Percentiles rank a stretch among this genome's conserved stretches.
These are phyloP conservation scores for Triglochin maritima DNA, from an alignment of 106 monocot species.

Conservation along the genomic window DNA sequence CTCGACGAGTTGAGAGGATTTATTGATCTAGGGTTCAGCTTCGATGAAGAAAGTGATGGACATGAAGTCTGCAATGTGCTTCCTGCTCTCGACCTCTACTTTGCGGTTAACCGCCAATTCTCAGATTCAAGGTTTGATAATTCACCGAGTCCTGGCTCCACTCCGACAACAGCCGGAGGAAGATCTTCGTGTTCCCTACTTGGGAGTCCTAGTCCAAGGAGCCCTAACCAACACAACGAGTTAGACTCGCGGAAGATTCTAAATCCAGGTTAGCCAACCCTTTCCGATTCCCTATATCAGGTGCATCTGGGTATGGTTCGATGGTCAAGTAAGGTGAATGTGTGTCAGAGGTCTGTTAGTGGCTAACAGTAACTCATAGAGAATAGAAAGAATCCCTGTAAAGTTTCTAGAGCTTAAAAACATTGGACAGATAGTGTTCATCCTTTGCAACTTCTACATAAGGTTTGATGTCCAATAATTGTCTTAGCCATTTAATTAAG, in stretches of 20 bases:
- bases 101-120: constrained; percentile 68
- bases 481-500: background rate
- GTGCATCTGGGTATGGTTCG: background rate
- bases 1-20: constrained; percentile 66
- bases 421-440: too few species aligned
- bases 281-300: background rate
- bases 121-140: constrained; percentile 35
- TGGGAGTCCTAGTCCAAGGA: constrained; percentile 32
- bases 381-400: too few species aligned
- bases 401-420: too few species aligned
- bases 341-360: background rate
- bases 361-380: too few species aligned
- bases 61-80: constrained; percentile 43
- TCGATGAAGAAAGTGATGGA: constrained; percentile 62
- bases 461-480: background rate
- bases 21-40: constrained; percentile 72
- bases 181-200: constrained; percentile 19
- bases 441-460: background rate
- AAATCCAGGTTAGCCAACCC: constrained; percentile 37
- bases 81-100: constrained; percentile 75
- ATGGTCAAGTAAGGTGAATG: background rate
- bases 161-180: constrained; percentile 22
- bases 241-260: constrained; percentile 39
- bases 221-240: constrained; percentile 11
- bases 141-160: constrained; percentile 41